Percentiles rank a stretch among this genome's conserved stretches.
phyloP scores from a whole-genome alignment of 2,329 filamentous ascomycete species.

The Colletotrichum limetticola region DNA sequence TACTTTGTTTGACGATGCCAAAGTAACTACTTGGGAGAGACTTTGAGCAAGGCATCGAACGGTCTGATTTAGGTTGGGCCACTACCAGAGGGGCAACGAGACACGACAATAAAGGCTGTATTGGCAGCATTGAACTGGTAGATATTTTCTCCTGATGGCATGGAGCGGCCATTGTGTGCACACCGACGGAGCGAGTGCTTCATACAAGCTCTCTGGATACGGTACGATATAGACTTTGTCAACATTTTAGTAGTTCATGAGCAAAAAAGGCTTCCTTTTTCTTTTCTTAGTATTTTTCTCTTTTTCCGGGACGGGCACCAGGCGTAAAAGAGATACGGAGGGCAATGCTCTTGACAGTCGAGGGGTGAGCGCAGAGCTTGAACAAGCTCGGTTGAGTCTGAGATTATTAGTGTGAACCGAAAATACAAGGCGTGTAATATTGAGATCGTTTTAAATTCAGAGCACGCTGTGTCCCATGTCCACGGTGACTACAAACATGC shows the following conservation, averaged over 20 bases:
- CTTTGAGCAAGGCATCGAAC: background rate
- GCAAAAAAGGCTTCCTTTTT: background rate
- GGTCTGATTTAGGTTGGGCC: background rate
- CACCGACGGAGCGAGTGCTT: background rate
- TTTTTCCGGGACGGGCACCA: background rate
- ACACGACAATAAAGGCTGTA: slow-evolving; percentile 6
- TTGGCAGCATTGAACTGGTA: background rate
- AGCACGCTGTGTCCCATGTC: too few species aligned
- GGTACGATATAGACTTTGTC: slow-evolving; percentile 28
- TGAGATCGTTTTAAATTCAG: background rate
- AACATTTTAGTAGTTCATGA: background rate
- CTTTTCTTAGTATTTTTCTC: background rate
- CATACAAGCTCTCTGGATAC: background rate
- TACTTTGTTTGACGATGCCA: background rate
- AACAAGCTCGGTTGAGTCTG: background rate
- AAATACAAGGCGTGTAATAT: background rate
- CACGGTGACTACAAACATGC: background rate
- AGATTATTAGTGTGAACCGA: background rate
- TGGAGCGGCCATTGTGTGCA: background rate
- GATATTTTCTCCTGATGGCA: slow-evolving; percentile 6
- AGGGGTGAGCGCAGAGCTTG: background rate
- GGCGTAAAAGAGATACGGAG: background rate
- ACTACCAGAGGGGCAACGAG: slow-evolving; percentile 1
- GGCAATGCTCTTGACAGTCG: background rate
- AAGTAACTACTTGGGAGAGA: background rate